Percentiles rank a stretch among this genome's conserved stretches.
phyloP scores from a whole-genome alignment of 805 yeast species.

The Monosporozyma aerobia region DNA sequence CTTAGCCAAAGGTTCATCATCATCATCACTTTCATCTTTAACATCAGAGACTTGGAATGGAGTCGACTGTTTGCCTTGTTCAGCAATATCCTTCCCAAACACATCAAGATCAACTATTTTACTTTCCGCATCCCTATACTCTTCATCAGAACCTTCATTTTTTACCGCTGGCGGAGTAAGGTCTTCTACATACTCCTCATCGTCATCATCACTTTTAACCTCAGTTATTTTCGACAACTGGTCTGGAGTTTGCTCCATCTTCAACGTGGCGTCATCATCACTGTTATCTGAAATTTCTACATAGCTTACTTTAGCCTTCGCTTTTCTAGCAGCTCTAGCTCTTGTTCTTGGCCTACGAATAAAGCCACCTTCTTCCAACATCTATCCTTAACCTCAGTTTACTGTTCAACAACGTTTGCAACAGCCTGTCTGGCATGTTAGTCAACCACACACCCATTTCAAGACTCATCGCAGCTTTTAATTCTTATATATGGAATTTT shows the following conservation, averaged over 20 bases:
- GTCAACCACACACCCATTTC: neutral
- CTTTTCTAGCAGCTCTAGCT: constrained; percentile 13
- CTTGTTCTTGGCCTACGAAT: constrained; percentile 19
- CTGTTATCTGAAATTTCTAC: constrained; percentile 25
- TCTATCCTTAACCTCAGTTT: neutral
- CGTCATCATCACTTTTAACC: constrained; percentile 10
- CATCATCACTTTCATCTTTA: constrained; percentile 8
- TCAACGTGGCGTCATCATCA: constrained; percentile 4
- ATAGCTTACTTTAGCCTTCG: constrained; percentile 30
- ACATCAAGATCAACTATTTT: neutral
- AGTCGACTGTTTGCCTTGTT: neutral
- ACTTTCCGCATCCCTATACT: constrained; percentile 8
- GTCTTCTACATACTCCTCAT: constrained; percentile 10
- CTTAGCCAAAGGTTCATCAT: constrained; percentile 16
- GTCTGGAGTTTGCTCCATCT: constrained; percentile 1
- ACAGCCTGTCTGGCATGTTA: neutral
- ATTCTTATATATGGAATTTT: neutral
- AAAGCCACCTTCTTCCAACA: constrained; percentile 26
- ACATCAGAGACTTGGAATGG: neutral
- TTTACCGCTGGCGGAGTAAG: constrained; percentile 2
- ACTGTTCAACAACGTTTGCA: neutral
- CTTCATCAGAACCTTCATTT: constrained; percentile 10
- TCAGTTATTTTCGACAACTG: constrained; percentile 1
- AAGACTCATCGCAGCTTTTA: neutral
- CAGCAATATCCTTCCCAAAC: neutral